These are phyloP conservation scores for Isabelozyma heimii DNA, from an alignment of 805 yeast genomes.

Conservation along the genomic window DNA sequence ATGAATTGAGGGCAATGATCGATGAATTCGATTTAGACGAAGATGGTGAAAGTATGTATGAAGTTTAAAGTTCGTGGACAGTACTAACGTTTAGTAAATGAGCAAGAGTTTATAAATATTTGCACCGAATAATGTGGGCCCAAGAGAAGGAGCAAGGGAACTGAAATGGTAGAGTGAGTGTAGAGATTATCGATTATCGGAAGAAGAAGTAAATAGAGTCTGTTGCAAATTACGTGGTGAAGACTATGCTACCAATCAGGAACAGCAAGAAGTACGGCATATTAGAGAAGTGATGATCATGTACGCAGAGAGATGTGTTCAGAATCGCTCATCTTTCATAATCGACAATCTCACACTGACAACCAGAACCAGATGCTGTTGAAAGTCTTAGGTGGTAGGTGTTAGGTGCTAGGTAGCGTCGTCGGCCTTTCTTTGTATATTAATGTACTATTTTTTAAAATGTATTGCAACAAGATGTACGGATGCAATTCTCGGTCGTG, in stretches of 20 bases:
- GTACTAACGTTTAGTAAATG: slow-evolving; percentile 55
- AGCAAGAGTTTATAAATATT: slow-evolving; percentile 85
- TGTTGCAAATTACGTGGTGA: too few relatives aligned
- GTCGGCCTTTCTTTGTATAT: neutral
- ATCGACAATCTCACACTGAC: too few relatives aligned
- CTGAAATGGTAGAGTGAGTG: neutral
- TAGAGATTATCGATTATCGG: too few relatives aligned
- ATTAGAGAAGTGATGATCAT: too few relatives aligned
- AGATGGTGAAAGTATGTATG: slow-evolving; percentile 77
- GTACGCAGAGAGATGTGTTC: too few relatives aligned
- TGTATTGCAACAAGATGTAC: neutral
- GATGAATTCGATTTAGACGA: slow-evolving; percentile 96
- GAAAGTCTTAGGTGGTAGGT: too few relatives aligned
- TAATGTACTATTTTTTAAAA: neutral
- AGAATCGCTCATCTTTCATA: too few relatives aligned
- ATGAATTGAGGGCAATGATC: slow-evolving; percentile 93
- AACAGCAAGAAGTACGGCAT: too few relatives aligned
- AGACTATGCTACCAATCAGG: too few relatives aligned
- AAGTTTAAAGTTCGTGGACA: neutral
- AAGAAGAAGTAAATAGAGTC: too few relatives aligned
- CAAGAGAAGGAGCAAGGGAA: neutral
- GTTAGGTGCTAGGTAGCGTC: too few relatives aligned
- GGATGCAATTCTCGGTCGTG: neutral
- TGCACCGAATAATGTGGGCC: slow-evolving; percentile 58
- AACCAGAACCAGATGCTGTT: too few relatives aligned